Evolutionary conservation across 2,329 filamentous ascomycete genomes (phyloP).

Genomic region (Diaporthe velutina): DNA sequence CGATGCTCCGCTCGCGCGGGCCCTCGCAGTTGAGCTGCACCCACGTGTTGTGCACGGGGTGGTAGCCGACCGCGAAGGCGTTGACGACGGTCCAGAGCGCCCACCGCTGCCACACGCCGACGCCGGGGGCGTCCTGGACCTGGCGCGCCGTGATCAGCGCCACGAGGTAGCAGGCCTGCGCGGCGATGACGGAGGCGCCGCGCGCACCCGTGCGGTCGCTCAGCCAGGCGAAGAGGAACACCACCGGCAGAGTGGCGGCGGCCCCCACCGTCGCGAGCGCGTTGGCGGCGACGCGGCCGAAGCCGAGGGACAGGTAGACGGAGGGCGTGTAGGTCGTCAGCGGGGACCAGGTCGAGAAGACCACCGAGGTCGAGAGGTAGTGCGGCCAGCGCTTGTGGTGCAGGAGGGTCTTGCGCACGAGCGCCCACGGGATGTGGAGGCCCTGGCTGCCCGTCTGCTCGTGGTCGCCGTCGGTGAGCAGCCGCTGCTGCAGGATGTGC

Average conservation of each 20-base stretch:
- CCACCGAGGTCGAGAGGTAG: constrained; percentile 61
- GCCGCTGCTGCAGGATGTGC: constrained; percentile 49
- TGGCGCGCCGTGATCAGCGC: constrained; percentile 55
- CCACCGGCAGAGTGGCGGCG: constrained; percentile 59
- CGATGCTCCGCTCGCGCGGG: constrained; percentile 60
- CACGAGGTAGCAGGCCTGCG: constrained; percentile 60
- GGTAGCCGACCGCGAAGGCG: constrained; percentile 64
- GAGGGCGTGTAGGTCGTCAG: constrained; percentile 65
- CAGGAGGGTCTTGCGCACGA: constrained; percentile 58
- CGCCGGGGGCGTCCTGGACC: constrained; percentile 52
- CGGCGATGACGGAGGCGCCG: constrained; percentile 57
- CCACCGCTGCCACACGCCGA: constrained; percentile 62
- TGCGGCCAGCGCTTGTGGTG: constrained; percentile 62
- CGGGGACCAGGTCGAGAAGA: constrained; percentile 66
- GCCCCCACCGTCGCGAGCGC: constrained; percentile 59
- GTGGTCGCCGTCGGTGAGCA: constrained; percentile 50
- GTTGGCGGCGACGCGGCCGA: constrained; percentile 59
- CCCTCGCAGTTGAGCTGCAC: constrained; percentile 64
- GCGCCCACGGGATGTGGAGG: constrained; percentile 51
- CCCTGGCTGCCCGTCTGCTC: constrained; percentile 50
- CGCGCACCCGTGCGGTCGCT: constrained; percentile 60
- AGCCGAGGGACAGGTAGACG: constrained; percentile 58
- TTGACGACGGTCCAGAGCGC: constrained; percentile 66
- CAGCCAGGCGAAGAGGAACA: constrained; percentile 62
- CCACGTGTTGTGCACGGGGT: constrained; percentile 67